A percentile compares a stretch with the other conserved stretches of the same genome.
Conservation (phyloP, 805 yeast species). For the Cyberlindnera galapagoensis region DNA sequence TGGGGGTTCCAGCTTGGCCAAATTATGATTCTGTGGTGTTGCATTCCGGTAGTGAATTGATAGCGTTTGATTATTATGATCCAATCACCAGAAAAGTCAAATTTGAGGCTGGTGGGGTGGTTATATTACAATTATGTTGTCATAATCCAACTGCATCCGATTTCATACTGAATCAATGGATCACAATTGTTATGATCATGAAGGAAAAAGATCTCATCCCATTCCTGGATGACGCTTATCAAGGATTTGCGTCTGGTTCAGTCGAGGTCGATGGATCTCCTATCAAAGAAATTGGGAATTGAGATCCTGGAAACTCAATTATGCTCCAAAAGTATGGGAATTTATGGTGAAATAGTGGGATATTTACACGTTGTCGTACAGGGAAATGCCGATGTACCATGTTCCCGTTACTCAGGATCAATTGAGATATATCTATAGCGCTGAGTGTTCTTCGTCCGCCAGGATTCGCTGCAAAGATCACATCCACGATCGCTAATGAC, state of each 20-base stretch:
- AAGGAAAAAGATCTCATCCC: background rate
- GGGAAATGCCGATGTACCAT: too few relatives aligned
- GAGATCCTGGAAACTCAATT: background rate
- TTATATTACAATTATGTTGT: background rate
- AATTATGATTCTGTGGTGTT: background rate
- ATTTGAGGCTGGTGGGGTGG: background rate
- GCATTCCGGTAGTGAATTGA: background rate
- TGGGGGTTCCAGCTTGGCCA: constrained; percentile 1
- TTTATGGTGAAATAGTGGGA: background rate
- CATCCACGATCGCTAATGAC: background rate
- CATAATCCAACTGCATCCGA: background rate
- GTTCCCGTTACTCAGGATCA: background rate
- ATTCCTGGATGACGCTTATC: background rate
- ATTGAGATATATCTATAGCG: background rate
- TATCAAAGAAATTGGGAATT: background rate
- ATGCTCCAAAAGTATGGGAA: background rate
- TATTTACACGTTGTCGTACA: background rate
- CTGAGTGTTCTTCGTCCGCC: background rate
- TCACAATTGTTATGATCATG: background rate
- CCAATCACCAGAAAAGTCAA: background rate
- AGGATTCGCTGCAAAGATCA: background rate
- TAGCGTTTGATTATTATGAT: background rate
- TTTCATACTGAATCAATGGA: background rate
- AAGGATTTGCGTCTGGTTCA: constrained; percentile 1
- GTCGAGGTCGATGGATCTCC: background rate